Conservation (phyloP, 768 basidiomycete species). For the Russula sp. region DNA sequence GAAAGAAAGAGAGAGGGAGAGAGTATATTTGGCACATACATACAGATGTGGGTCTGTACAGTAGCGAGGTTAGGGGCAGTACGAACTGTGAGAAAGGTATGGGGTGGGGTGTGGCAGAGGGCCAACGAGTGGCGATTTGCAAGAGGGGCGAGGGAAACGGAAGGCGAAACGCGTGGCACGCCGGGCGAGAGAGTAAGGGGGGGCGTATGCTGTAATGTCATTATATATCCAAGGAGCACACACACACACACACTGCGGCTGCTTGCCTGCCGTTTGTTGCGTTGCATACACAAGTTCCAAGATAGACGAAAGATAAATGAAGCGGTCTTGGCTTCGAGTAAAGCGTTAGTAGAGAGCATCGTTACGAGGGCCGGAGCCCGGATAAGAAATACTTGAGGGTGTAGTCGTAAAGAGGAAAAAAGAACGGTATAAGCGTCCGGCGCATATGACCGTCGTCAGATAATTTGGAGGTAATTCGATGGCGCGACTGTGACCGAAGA, state of each 20-base stretch:
- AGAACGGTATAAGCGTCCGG: constrained; percentile 12
- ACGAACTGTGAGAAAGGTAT: not conserved
- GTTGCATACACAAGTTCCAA: constrained; percentile 2
- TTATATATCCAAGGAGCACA: not conserved
- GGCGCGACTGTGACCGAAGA: constrained; percentile 54
- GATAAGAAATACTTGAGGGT: not conserved
- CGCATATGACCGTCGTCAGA: constrained; percentile 28
- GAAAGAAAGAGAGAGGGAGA: not conserved
- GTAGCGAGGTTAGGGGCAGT: not conserved
- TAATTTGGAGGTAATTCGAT: constrained; percentile 80
- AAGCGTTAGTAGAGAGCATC: constrained; percentile 12
- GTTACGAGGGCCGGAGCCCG: not conserved
- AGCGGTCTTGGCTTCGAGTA: constrained; percentile 6
- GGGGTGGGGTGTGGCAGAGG: not conserved
- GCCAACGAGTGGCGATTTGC: not conserved
- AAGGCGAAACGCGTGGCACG: not conserved
- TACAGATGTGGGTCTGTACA: constrained; percentile 19
- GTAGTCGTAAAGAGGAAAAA: not conserved
- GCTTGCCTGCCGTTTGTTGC: constrained; percentile 4
- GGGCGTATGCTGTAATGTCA: not conserved
- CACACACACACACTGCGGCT: not conserved
- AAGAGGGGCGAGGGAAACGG: not conserved
- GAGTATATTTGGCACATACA: constrained; percentile 13
- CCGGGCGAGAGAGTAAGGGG: too few relatives aligned
- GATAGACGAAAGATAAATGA: constrained; percentile 1